Percentiles rank a stretch among this genome's conserved stretches.
Conservation (phyloP, 306 rosid genomes). For the Glycine soja region DNA sequence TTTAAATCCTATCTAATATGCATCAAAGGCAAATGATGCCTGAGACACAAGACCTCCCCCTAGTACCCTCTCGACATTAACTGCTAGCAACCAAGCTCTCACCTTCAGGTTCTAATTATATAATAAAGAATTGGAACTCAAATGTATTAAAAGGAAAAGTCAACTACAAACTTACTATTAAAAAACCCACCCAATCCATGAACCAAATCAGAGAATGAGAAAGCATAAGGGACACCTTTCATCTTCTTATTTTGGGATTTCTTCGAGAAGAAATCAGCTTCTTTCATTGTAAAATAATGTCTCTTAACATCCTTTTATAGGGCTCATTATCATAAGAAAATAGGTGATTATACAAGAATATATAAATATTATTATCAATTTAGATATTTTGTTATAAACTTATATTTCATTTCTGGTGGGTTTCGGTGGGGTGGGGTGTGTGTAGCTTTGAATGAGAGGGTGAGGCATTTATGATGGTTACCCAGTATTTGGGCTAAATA, state of each 20-base stretch:
- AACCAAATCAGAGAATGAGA: neutral
- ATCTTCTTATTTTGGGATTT: neutral
- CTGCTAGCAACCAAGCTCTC: slow-evolving; percentile 11
- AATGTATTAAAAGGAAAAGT: slow-evolving; percentile 14
- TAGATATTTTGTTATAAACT: no score
- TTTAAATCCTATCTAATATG: neutral
- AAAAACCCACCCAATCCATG: slow-evolving; percentile 17
- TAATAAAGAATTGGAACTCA: slow-evolving; percentile 2
- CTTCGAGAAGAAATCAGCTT: neutral
- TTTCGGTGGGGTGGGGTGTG: no score
- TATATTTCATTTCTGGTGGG: no score
- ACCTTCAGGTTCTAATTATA: slow-evolving; percentile 22
- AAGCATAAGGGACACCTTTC: slow-evolving; percentile 15
- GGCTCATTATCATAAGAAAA: neutral
- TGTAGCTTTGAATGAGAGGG: no score
- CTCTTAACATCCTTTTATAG: neutral
- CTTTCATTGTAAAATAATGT: neutral
- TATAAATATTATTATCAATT: neutral
- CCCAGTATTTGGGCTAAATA: no score
- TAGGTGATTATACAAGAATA: neutral
- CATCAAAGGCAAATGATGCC: slow-evolving; percentile 27
- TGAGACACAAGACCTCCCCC: neutral
- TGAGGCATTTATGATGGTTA: no score
- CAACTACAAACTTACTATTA: neutral
- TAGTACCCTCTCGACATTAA: neutral